Percentiles rank a stretch among this genome's conserved stretches.
These are phyloP conservation scores for Fusarium marasasianum DNA, from an alignment of 2,329 filamentous ascomycete species.

Conservation along the genomic window DNA sequence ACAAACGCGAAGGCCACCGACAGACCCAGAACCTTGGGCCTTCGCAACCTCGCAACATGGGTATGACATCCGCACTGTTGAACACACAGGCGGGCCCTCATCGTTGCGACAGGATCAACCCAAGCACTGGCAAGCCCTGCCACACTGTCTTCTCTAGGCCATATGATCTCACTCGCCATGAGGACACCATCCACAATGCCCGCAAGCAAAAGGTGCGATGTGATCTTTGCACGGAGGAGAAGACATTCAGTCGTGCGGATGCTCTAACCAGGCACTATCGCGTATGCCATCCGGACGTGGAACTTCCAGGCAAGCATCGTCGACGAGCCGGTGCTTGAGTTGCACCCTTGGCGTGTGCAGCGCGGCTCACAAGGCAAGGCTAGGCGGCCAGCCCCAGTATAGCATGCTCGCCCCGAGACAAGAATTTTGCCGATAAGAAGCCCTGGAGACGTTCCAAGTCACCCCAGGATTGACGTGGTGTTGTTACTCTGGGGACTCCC, in stretches of 20 bases:
- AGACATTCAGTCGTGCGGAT: conserved; percentile 95
- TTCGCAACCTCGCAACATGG: conserved; percentile 44
- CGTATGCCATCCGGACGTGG: conserved; percentile 78
- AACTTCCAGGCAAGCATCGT: conserved; percentile 30
- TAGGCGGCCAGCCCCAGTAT: neutral
- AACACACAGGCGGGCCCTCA: conserved; percentile 95
- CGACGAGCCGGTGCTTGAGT: conserved; percentile 30
- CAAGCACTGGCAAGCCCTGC: conserved; percentile 93
- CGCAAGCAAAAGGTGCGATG: conserved; percentile 95
- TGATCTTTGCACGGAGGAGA: conserved; percentile 92
- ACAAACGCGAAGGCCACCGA: conserved; percentile 93
- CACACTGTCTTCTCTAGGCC: conserved; percentile 93
- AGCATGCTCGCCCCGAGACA: neutral
- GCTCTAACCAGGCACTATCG: conserved; percentile 93
- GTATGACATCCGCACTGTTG: conserved; percentile 64
- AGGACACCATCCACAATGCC: conserved; percentile 96
- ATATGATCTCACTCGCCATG: conserved; percentile 95
- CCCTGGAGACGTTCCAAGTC: neutral
- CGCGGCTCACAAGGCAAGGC: neutral
- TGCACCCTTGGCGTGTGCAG: neutral
- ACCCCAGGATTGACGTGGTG: neutral
- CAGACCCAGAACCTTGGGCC: conserved; percentile 65
- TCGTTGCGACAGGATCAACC: conserved; percentile 91
- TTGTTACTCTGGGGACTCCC: conserved; percentile 5
- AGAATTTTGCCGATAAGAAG: neutral